These are phyloP conservation scores for Gaeumannomyces tritici DNA, from an alignment of 2,329 filamentous ascomycete genomes.

Conservation along the genomic window DNA sequence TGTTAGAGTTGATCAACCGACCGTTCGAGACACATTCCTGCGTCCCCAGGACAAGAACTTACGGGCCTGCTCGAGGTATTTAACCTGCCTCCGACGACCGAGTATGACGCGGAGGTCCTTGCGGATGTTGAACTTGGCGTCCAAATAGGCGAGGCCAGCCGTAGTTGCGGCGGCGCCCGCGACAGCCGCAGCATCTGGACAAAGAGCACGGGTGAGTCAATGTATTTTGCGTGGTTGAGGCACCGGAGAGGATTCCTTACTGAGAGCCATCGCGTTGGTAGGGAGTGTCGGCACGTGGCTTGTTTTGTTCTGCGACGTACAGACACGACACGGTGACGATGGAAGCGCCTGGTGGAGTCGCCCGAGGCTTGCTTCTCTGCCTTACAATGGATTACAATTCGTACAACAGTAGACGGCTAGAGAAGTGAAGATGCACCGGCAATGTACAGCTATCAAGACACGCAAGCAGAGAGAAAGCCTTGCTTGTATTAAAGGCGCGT, in stretches of 20 bases:
- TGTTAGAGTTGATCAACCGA: background rate
- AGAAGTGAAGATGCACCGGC: background rate
- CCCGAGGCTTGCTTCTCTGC: background rate
- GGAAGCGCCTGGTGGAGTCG: too few relatives aligned
- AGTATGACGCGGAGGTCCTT: slow-evolving; percentile 48
- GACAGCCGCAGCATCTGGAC: slow-evolving; percentile 4
- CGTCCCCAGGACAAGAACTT: slow-evolving; percentile 10
- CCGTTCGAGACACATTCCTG: too few relatives aligned
- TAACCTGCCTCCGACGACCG: slow-evolving; percentile 27
- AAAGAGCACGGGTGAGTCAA: background rate
- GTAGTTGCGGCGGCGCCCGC: slow-evolving; percentile 13
- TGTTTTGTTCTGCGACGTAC: too few relatives aligned
- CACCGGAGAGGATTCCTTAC: background rate
- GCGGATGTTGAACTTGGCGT: slow-evolving; percentile 58
- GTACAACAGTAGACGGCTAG: background rate
- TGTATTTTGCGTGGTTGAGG: background rate
- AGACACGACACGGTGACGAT: too few relatives aligned
- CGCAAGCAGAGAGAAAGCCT: background rate
- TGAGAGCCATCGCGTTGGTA: background rate
- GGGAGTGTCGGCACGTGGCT: background rate
- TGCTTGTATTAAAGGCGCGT: background rate
- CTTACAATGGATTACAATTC: background rate
- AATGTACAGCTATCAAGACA: background rate
- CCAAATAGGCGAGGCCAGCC: slow-evolving; percentile 44
- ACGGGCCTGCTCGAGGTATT: slow-evolving; percentile 39